Evolutionary conservation across 1,284 basidiomycete genomes (phyloP).

Genomic region (Volvariella volvacea): DNA sequence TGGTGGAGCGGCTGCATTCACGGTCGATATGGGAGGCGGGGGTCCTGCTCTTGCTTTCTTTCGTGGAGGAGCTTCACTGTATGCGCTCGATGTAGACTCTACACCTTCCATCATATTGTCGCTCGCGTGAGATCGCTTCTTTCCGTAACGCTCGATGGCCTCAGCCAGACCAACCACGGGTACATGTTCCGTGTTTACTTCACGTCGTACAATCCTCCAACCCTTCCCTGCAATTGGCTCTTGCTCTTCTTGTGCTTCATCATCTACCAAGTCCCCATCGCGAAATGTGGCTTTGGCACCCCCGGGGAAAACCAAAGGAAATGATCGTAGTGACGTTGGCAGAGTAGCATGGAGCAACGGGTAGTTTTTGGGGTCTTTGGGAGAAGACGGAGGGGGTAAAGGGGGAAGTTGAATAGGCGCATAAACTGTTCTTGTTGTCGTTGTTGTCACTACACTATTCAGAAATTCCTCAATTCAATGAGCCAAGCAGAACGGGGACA

Average conservation of each 20-base stretch:
- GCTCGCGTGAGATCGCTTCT: slow-evolving; percentile 64
- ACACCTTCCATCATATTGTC: slow-evolving; percentile 76
- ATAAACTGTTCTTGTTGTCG: slow-evolving; percentile 78
- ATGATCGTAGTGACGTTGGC: slow-evolving; percentile 61
- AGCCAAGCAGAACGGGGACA: slow-evolving; percentile 3
- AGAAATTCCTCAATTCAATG: slow-evolving; percentile 14
- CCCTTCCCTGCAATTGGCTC: slow-evolving; percentile 58
- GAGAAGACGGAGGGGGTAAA: slow-evolving; percentile 58
- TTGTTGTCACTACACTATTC: slow-evolving; percentile 75
- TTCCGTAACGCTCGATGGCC: slow-evolving; percentile 74
- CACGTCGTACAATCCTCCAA: slow-evolving; percentile 67
- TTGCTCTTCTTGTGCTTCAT: slow-evolving; percentile 66
- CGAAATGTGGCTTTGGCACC: slow-evolving; percentile 72
- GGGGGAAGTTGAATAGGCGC: slow-evolving; percentile 73
- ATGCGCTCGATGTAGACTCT: slow-evolving; percentile 47
- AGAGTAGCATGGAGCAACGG: slow-evolving; percentile 66
- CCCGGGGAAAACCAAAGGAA: slow-evolving; percentile 72
- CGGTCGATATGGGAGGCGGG: slow-evolving; percentile 38
- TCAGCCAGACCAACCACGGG: slow-evolving; percentile 61
- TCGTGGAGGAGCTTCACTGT: slow-evolving; percentile 55
- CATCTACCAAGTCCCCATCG: slow-evolving; percentile 55
- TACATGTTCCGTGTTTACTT: slow-evolving; percentile 43
- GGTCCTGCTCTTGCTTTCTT: slow-evolving; percentile 67
- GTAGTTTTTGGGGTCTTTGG: slow-evolving; percentile 73
- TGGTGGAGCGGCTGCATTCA: slow-evolving; percentile 68